phyloP scores from a whole-genome alignment of 1,284 basidiomycete species.

The Ganoderma lingzhi region DNA sequence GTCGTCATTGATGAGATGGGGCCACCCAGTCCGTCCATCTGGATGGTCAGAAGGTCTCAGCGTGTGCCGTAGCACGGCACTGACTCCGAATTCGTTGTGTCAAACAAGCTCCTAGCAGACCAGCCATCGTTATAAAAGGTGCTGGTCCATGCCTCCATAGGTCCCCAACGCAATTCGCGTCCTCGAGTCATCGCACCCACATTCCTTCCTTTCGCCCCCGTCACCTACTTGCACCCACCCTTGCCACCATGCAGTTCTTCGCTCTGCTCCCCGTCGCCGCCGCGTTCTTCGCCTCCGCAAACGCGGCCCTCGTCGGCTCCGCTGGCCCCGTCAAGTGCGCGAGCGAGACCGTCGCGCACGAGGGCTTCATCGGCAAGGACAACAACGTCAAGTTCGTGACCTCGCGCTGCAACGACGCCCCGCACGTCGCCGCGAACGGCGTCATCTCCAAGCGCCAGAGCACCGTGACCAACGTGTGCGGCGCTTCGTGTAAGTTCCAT shows the following conservation, averaged over 20 bases:
- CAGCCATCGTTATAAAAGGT: neutral
- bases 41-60: neutral
- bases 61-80: neutral
- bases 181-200: neutral
- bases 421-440: conserved; percentile 20
- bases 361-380: conserved; percentile 45
- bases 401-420: conserved; percentile 41
- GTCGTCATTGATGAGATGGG: neutral
- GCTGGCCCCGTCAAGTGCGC: conserved; percentile 23
- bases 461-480: conserved; percentile 47
- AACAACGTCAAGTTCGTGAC: conserved; percentile 45
- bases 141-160: neutral
- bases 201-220: conserved; percentile 4
- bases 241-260: conserved; percentile 21
- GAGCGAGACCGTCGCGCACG: conserved; percentile 35
- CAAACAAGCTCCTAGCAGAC: conserved; percentile 3
- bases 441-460: conserved; percentile 28
- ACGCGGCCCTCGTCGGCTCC: conserved; percentile 26
- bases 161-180: neutral
- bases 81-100: neutral
- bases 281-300: conserved; percentile 22
- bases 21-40: neutral
- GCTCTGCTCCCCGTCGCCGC: conserved; percentile 24
- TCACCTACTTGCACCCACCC: neutral
- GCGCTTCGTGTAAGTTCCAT: conserved; percentile 46